Base-by-base conservation (phyloP, 140 eudicot genomes). In the Flaveria floridana region DNA sequence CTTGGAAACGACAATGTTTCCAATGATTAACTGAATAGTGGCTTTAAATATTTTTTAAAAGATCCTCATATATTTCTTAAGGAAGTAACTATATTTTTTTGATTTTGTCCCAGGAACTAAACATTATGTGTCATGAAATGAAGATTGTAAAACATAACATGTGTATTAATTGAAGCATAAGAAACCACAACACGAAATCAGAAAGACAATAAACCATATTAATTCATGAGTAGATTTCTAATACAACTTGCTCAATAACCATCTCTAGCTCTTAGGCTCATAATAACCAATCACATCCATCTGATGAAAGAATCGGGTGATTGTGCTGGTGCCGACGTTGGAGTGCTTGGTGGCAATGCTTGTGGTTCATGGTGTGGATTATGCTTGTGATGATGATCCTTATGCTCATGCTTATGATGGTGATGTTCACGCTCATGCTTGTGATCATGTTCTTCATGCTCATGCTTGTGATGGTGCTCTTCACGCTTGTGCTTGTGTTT, bases 331-430 rank as follows among this genome's bases (percentile, higher is more conserved):
- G 71, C 72, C 0, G 58, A 34, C 46, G 55, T 30, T 28, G 83
- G 68, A 80, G 42, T 2, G 48, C 15, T 21, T 56, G 80, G 83
- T 46, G 83, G 39, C 76, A 73, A 13, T 3, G 72, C 79, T 21
- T 72, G 67, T 18, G 82, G 56, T 25, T 57, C 69, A 68, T 77
- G 76, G 25, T 77, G 76, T 12, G 80, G 19, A 14, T 44, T 37
- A 55, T 73, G 83, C 28, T 23, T 19, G 66, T 79, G 83, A 75
- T 42, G 83, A 58, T 66, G 64, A 47, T 53, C 28, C 42, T 79
- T 52, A 65, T 79, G 78, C 42, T 63, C 69, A 14, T 68, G 76
- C 20, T 68, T 47, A 30, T 69, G 76, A 70, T 70, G 81, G 7
- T 16, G 75, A 25, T 68, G 48, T 5, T 47, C 30, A 68, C 70